phyloP scores from a whole-genome alignment of 352 stramenopile species.

The Proteromonas lacertae region DNA sequence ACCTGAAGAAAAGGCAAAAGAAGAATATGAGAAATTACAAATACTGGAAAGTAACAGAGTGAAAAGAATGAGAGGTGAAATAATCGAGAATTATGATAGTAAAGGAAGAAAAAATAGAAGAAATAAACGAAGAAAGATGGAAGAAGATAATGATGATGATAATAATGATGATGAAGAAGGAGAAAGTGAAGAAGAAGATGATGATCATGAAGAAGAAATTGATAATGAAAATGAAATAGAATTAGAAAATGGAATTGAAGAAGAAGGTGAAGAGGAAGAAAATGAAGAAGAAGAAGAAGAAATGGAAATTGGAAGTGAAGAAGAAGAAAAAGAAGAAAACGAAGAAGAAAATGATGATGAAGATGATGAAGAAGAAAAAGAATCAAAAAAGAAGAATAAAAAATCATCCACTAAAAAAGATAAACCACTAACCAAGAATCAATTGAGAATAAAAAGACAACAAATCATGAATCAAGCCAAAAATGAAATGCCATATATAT shows the following conservation, averaged over 20 bases:
- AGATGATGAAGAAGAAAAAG: slow-evolving; percentile 33
- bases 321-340: slow-evolving; percentile 19
- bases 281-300: slow-evolving; percentile 24
- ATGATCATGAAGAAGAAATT: slow-evolving; percentile 13
- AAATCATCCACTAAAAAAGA: slow-evolving; percentile 9
- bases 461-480: slow-evolving; percentile 7
- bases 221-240: slow-evolving; percentile 14
- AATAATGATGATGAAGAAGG: slow-evolving; percentile 7
- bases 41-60: slow-evolving; percentile 61
- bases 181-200: slow-evolving; percentile 8
- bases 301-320: slow-evolving; percentile 11
- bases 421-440: too few species aligned
- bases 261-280: slow-evolving; percentile 17
- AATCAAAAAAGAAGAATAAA: slow-evolving; percentile 11
- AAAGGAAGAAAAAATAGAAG: slow-evolving; percentile 7
- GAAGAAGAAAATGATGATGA: slow-evolving; percentile 12
- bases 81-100: too few species aligned
- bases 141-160: slow-evolving; percentile 24
- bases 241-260: slow-evolving; percentile 3
- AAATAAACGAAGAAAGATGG: slow-evolving; percentile 42
- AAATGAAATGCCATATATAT: slow-evolving; percentile 63
- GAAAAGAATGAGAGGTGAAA: slow-evolving; percentile 60
- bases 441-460: too few species aligned
- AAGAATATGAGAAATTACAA: slow-evolving; percentile 47
- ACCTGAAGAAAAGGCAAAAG: slow-evolving; percentile 56